Percentiles rank a stretch among this genome's conserved stretches.
These are phyloP conservation scores for Yamadazyma membranifaciens DNA, from an alignment of 1,139 yeast genomes.

Conservation along the genomic window DNA sequence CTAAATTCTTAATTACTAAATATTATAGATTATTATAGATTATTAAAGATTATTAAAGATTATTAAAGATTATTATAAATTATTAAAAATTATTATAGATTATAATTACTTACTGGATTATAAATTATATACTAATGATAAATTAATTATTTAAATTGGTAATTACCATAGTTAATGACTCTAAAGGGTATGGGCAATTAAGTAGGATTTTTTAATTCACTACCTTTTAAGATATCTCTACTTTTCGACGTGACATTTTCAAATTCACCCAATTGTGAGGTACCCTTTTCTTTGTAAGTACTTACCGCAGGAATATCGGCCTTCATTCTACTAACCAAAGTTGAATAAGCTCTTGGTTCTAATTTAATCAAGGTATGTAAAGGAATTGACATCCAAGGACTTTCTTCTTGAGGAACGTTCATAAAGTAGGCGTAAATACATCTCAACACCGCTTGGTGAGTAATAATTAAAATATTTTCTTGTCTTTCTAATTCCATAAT, in stretches of 20 bases:
- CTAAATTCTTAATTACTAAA: no score
- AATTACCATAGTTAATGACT: no score
- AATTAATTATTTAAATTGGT: no score
- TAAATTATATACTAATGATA: no score
- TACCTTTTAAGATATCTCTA: constrained; percentile 38
- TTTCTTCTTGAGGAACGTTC: constrained; percentile 97
- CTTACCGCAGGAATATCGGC: constrained; percentile 98
- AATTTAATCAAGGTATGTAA: constrained; percentile 88
- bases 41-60: no score
- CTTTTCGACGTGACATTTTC: constrained; percentile 29
- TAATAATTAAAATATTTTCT: constrained; percentile 90
- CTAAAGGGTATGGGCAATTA: no score
- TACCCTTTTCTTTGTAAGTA: constrained; percentile 93
- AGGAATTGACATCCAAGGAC: constrained; percentile 99
- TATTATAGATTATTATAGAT: no score
- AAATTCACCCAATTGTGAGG: constrained; percentile 70
- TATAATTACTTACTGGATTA: no score
- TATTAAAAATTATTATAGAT: no score
- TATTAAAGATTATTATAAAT: no score
- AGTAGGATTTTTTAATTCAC: constrained; percentile 5
- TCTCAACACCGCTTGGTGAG: constrained; percentile 96
- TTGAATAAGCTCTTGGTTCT: constrained; percentile 92
- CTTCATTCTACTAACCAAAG: constrained; percentile 82
- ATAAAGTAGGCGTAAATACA: constrained; percentile 96
- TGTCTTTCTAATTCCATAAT: constrained; percentile 98